Evolutionary conservation across 2,329 filamentous ascomycete genomes (phyloP).

Genomic region (Neocucurbitaria cava): DNA sequence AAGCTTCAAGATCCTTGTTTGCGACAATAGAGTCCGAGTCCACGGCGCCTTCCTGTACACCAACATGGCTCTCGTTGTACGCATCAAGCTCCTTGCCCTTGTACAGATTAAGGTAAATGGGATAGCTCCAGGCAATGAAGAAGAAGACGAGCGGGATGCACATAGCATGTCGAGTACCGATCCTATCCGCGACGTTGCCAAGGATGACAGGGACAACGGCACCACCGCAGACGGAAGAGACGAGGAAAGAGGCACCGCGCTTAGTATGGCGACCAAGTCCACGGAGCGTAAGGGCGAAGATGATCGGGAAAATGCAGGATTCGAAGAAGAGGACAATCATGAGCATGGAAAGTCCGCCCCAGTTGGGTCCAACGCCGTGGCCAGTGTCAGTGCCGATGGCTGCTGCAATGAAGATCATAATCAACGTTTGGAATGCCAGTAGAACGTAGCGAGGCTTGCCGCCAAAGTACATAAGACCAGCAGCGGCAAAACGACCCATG

Average conservation of each 20-base stretch:
- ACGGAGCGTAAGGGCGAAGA: constrained; percentile 46
- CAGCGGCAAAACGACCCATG: constrained; percentile 46
- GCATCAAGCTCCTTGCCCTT: constrained; percentile 47
- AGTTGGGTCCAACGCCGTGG: constrained; percentile 35
- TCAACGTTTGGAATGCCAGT: constrained; percentile 43
- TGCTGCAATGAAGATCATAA: constrained; percentile 46
- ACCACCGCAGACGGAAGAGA: constrained; percentile 46
- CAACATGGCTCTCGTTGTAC: constrained; percentile 43
- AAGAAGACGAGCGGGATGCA: constrained; percentile 47
- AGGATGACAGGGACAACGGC: constrained; percentile 46
- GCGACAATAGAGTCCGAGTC: constrained; percentile 36
- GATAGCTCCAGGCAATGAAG: constrained; percentile 44
- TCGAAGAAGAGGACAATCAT: constrained; percentile 51
- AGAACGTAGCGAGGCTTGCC: constrained; percentile 48
- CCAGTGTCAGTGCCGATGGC: constrained; percentile 45
- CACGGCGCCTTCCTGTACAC: constrained; percentile 27
- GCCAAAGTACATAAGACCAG: constrained; percentile 45
- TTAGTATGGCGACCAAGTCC: constrained; percentile 50
- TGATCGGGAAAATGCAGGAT: constrained; percentile 48
- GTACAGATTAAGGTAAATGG: constrained; percentile 46
- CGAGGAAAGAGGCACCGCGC: constrained; percentile 48
- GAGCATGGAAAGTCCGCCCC: constrained; percentile 46
- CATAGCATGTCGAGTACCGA: constrained; percentile 44
- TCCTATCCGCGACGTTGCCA: constrained; percentile 45
- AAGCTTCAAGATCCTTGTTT: constrained; percentile 33